Evolutionary conservation across 176 grass and related monocot genomes (phyloP).

Genomic region (Cocos nucifera): DNA sequence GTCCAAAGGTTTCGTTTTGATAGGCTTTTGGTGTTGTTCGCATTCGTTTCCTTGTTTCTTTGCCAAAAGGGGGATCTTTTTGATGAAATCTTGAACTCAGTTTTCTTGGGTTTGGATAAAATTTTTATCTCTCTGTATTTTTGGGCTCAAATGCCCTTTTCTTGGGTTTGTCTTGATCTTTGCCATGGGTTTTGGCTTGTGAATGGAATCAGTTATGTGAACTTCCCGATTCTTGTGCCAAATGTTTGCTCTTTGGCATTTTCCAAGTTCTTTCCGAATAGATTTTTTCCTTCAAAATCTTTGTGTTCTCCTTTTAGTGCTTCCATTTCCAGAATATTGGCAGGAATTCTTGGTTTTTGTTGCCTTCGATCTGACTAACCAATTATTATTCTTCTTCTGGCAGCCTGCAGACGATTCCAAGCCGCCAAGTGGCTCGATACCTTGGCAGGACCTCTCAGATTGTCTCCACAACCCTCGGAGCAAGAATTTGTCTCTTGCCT

Average conservation of each 20-base stretch:
- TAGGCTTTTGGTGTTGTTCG: neutral
- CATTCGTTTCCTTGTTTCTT: neutral
- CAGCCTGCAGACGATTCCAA: conserved; percentile 67
- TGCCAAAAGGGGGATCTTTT: neutral
- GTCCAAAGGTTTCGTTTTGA: neutral
- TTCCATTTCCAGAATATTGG: too few relatives aligned
- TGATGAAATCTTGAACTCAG: neutral
- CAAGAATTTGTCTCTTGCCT: conserved; percentile 52
- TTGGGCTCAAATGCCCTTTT: too few relatives aligned
- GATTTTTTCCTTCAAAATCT: too few relatives aligned
- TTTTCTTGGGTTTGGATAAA: neutral
- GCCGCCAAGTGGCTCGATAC: conserved; percentile 60
- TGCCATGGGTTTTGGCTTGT: too few relatives aligned
- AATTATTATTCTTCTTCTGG: conserved; percentile 22
- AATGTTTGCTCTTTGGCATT: too few relatives aligned
- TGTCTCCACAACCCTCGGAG: conserved; percentile 46
- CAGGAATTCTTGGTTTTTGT: too few relatives aligned
- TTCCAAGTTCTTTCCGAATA: too few relatives aligned
- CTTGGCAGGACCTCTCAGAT: conserved; percentile 37
- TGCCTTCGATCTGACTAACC: neutral
- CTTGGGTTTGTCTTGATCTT: too few relatives aligned
- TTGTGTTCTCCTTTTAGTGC: neutral
- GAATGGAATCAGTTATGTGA: too few relatives aligned
- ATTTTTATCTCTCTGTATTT: neutral
- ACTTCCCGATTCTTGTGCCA: too few relatives aligned